Conservation (phyloP, 768 basidiomycete species). For the Agaricus subrufescens region DNA sequence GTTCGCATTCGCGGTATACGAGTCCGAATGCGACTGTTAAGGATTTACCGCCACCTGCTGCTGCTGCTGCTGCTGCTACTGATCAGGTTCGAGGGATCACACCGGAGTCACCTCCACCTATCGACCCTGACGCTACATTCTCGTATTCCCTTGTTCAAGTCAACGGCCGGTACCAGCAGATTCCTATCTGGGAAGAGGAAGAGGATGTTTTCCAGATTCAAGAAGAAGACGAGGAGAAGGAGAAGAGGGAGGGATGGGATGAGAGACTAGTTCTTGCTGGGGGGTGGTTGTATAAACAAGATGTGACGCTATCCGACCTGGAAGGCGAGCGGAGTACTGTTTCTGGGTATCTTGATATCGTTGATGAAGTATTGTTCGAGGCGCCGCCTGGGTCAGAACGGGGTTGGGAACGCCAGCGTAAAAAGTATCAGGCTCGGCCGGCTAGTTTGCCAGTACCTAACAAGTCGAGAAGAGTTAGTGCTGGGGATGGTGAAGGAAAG, state of each 20-base stretch:
- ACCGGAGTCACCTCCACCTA: constrained; percentile 15
- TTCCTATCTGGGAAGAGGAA: constrained; percentile 84
- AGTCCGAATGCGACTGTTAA: constrained; percentile 32
- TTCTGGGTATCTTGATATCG: constrained; percentile 63
- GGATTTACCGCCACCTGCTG: constrained; percentile 22
- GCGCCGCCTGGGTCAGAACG: constrained; percentile 44
- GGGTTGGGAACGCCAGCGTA: constrained; percentile 34
- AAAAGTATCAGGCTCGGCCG: constrained; percentile 3
- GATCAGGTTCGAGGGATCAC: constrained; percentile 23
- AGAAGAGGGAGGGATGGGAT: constrained; percentile 75
- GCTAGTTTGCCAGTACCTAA: constrained; percentile 8
- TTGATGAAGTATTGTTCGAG: constrained; percentile 75
- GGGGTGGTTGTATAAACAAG: constrained; percentile 78
- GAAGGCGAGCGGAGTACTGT: constrained; percentile 55
- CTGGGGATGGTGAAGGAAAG: constrained; percentile 30
- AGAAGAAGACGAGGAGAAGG: constrained; percentile 32
- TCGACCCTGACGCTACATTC: constrained; percentile 59
- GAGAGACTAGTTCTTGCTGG: constrained; percentile 74
- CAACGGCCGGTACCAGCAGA: constrained; percentile 54
- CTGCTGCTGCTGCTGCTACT: too few relatives aligned
- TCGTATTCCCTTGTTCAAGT: constrained; percentile 69
- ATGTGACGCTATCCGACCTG: constrained; percentile 50
- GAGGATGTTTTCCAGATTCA: constrained; percentile 41
- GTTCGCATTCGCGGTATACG: constrained; percentile 33
- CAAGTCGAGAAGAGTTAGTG: constrained; percentile 48